Evolutionary conservation across 352 stramenopile species (phyloP), one percentile per base, ranked within the genome.

Genomic region (Pelagophyceae sp.): DNA sequence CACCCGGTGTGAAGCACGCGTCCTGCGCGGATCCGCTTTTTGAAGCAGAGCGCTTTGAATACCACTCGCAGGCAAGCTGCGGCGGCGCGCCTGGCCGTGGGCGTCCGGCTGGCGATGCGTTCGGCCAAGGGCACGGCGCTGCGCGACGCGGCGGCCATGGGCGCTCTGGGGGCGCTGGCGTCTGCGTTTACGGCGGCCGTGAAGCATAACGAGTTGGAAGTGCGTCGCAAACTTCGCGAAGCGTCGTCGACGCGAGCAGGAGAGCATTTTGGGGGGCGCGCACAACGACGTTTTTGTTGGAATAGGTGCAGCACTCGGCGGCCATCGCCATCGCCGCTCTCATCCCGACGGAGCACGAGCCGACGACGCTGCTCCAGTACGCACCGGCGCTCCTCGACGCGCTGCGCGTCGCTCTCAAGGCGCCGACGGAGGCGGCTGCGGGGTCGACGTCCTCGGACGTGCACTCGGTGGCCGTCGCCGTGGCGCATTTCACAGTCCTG

Each of bases 401-500:
- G 0, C 33, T 74, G 15, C 67, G 67, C 20, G 20, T 74, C 33
- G 67, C 58, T 23, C 38, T 74, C 15, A 19, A 29, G 25, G 35
- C 51, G 33, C 11, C 6, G 6, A 33, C 20, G 11, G 31, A n/a
- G 17, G 29, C 58, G 23, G n/a, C n/a, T n/a, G 45, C 45, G 45
- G 45, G 45, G 45, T 11, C 45, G 45, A 23, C 23, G 45, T 23
- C 11, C 11, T 23, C 11, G 45, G 58, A 67, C 58, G 29, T 33
- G 58, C 67, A 58, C 38, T 11, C 33, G 23, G 67, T 74, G 1
- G 67, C 67, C 5, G 67, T 74, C 33, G 67, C 67, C 20, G 38
- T 74, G 15, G 67, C 37, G 15, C 67, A 74, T 37, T 54, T 74
- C 35, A 54, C 67, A 1, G 67, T 74, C 3, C 67, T 74, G 35